Evolutionary conservation across 805 yeast genomes (phyloP), one percentile per base, ranked within the genome.

Genomic region (Suhomyces vadensis): DNA sequence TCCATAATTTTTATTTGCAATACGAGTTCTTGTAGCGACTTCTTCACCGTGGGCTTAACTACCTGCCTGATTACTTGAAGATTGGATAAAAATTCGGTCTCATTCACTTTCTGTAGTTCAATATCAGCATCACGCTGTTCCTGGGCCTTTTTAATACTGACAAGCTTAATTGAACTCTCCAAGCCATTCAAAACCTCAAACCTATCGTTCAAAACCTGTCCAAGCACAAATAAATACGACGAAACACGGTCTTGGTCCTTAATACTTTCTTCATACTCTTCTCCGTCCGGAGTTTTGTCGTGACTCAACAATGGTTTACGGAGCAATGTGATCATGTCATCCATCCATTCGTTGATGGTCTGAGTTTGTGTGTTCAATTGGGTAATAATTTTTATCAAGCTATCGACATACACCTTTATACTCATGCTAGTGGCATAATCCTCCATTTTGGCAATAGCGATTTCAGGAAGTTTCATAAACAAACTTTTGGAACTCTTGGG

Each of bases 231-330:
- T 46, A 87, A 66, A 44, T 79, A 74, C 0, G 78, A 73, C 31
- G 80, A 79, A 0, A 84, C 84, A 46, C 77, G 73, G 46, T 85
- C 95, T 61, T 92, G 98, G 37, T 78, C 83, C 33, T 80, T 79
- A 39, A 92, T 68, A 0, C 95, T 82, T 4, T 75, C 77, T 9
- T 79, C 82, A 61, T 91, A 94, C 55, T 90, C 97, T 39, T 81
- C 85, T 10, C 91, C 90, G 41, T 83, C 81, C 2, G 82, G 81
- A 27, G 65, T 67, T 24, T 64, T 63, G 40, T 81, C 83, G 24
- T 60, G 63, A 3, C 60, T 53, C 31, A 79, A 64, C 5, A 86
- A 69, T 0, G 81, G 81, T n/a, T 67, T 69, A 26, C 67, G 56
- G 38, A 87, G 63, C 10, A 80, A 59, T 2, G 51, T 51, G 4